Evolutionary conservation across 805 yeast genomes (phyloP).

Genomic region (Candida ipomoeae): DNA sequence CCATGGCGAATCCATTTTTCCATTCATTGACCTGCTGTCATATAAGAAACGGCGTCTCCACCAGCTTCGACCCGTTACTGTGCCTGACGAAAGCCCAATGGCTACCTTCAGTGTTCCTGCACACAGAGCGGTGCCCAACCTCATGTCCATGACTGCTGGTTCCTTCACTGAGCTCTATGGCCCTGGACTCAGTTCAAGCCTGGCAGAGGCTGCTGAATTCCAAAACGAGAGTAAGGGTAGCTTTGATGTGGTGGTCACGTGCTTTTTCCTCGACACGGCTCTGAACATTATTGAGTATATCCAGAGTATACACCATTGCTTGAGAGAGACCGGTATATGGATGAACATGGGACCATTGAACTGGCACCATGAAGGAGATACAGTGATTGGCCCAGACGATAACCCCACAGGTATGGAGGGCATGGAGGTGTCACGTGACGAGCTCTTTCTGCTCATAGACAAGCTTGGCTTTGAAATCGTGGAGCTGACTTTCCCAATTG

Average conservation of each 20-base stretch:
- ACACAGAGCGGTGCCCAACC: constrained; percentile 22
- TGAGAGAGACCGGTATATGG: constrained; percentile 51
- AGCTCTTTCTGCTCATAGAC: constrained; percentile 44
- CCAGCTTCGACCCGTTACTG: constrained; percentile 46
- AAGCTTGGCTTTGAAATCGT: constrained; percentile 49
- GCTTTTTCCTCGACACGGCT: constrained; percentile 64
- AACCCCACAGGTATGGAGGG: constrained; percentile 38
- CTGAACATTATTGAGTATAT: constrained; percentile 56
- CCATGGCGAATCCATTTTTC: constrained; percentile 43
- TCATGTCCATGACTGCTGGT: constrained; percentile 72
- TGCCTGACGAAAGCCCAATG: constrained; percentile 52
- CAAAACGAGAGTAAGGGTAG: constrained; percentile 24
- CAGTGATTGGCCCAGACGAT: constrained; percentile 19
- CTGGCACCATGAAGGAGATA: constrained; percentile 61
- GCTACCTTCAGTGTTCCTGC: constrained; percentile 20
- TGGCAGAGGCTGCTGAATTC: constrained; percentile 32
- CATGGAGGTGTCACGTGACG: constrained; percentile 56
- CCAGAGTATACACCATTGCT: constrained; percentile 42
- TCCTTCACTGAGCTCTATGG: constrained; percentile 68
- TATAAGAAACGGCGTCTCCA: constrained; percentile 41
- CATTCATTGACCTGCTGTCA: constrained; percentile 51
- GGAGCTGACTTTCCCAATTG: constrained; percentile 40
- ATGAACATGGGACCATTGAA: constrained; percentile 64
- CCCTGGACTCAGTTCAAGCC: constrained; percentile 18
- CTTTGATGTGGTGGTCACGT: constrained; percentile 49